A percentile compares a stretch with the other conserved stretches of the same genome.
Evolutionary conservation across 1,284 basidiomycete species (phyloP).

Genomic region (Exobasidium rhododendri): DNA sequence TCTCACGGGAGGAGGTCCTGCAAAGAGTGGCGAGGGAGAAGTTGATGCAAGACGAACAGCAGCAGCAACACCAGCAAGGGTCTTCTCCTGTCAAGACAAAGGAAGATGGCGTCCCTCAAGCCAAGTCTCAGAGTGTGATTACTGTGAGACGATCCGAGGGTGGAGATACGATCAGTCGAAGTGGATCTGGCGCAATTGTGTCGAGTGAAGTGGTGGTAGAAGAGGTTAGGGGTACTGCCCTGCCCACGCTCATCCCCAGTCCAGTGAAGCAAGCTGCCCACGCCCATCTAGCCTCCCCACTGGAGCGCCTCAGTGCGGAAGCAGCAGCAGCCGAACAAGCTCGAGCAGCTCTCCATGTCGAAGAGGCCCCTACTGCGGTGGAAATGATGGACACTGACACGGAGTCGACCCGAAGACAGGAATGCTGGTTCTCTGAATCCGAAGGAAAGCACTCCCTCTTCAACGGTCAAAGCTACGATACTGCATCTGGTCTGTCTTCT

Average conservation of each 20-base stretch:
- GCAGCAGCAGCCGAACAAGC: slow-evolving; percentile 4
- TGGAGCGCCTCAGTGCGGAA: slow-evolving; percentile 27
- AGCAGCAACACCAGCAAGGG: background rate
- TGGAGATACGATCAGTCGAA: background rate
- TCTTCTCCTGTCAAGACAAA: background rate
- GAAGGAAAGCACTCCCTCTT: background rate
- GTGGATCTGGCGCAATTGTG: background rate
- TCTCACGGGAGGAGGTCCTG: slow-evolving; percentile 49
- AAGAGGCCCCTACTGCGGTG: background rate
- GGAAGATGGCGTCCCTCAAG: background rate
- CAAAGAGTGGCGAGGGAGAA: slow-evolving; percentile 43
- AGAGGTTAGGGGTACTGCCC: background rate
- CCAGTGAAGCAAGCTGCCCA: background rate
- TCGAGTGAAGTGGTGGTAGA: background rate
- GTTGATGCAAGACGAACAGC: slow-evolving; percentile 26
- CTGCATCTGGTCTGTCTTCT: background rate
- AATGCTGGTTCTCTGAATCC: background rate
- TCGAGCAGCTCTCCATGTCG: background rate
- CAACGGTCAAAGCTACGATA: background rate
- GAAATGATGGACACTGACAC: background rate
- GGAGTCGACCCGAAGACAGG: background rate
- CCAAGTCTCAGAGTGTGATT: background rate
- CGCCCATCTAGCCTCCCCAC: slow-evolving; percentile 18
- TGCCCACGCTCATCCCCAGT: background rate
- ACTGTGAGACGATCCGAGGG: background rate